phyloP scores from a whole-genome alignment of 306 rosid genomes.

The Coriaria nepalensis region DNA sequence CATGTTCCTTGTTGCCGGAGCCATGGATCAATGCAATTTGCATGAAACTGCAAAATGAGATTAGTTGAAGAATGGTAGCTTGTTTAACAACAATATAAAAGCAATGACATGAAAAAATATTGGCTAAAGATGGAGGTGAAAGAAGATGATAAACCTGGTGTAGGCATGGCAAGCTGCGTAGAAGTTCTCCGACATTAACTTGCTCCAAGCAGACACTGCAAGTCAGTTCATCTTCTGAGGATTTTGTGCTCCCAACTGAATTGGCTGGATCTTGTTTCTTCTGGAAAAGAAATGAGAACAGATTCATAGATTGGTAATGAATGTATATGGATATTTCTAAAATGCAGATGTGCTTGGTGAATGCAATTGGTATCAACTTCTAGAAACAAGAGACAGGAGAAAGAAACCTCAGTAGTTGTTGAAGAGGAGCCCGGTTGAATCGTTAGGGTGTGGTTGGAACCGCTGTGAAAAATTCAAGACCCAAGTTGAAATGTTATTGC shows the following conservation, averaged over 20 bases:
- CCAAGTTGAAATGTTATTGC: background rate
- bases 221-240: slow-evolving; percentile 74
- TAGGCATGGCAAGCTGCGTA: slow-evolving; percentile 94
- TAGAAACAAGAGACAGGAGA: background rate
- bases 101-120: background rate
- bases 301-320: background rate
- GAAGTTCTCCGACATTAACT: slow-evolving; percentile 68
- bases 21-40: slow-evolving; percentile 91
- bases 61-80: background rate
- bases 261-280: slow-evolving; percentile 45
- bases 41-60: slow-evolving; percentile 50
- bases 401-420: slow-evolving; percentile 48
- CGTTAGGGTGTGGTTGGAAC: slow-evolving; percentile 13
- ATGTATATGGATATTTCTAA: background rate
- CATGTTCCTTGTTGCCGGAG: slow-evolving; percentile 91
- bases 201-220: slow-evolving; percentile 98
- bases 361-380: background rate
- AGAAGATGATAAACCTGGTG: slow-evolving; percentile 53
- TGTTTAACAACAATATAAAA: background rate
- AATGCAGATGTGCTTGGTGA: background rate
- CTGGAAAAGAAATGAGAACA: slow-evolving; percentile 19
- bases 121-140: background rate
- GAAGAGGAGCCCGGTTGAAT: slow-evolving; percentile 60
- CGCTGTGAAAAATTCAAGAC: slow-evolving; percentile 26
- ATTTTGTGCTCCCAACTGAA: slow-evolving; percentile 40